Conservation (phyloP, 805 yeast genomes). For the Zygotorulaspora florentina region DNA sequence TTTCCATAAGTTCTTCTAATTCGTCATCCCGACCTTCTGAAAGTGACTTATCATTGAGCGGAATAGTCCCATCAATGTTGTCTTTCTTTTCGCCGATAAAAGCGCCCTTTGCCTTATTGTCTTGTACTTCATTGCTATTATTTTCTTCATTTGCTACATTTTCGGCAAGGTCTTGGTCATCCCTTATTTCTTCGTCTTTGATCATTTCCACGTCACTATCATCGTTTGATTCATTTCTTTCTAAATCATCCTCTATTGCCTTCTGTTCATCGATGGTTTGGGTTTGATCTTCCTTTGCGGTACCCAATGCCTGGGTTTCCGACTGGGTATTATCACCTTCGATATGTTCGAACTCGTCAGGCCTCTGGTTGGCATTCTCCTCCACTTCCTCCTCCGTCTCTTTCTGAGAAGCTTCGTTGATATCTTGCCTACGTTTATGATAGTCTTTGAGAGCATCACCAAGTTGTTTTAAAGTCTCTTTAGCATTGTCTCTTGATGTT, state of each 20-base stretch:
- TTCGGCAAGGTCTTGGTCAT: conserved; percentile 19
- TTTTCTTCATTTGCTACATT: conserved; percentile 15
- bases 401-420: conserved; percentile 57
- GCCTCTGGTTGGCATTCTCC: conserved; percentile 57
- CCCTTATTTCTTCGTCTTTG: conserved; percentile 33
- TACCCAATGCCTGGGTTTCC: conserved; percentile 90
- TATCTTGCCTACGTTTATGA: conserved; percentile 86
- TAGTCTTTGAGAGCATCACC: conserved; percentile 92
- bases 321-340: conserved; percentile 73
- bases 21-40: conserved; percentile 30
- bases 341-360: conserved; percentile 82
- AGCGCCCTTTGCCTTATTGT: conserved; percentile 44
- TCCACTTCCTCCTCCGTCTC: conserved; percentile 44
- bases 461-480: conserved; percentile 75
- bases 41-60: conserved; percentile 10
- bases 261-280: conserved; percentile 73
- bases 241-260: conserved; percentile 72
- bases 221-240: conserved; percentile 34
- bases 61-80: conserved; percentile 17
- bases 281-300: conserved; percentile 74
- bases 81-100: conserved; percentile 46
- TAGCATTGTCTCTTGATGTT: conserved; percentile 60
- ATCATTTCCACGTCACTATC: conserved; percentile 36
- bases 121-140: conserved; percentile 27
- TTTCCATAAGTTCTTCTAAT: conserved; percentile 32